Evolutionary conservation across 768 basidiomycete species (phyloP), one percentile per base, ranked within the genome.

Genomic region (Sarcodon sp.): DNA sequence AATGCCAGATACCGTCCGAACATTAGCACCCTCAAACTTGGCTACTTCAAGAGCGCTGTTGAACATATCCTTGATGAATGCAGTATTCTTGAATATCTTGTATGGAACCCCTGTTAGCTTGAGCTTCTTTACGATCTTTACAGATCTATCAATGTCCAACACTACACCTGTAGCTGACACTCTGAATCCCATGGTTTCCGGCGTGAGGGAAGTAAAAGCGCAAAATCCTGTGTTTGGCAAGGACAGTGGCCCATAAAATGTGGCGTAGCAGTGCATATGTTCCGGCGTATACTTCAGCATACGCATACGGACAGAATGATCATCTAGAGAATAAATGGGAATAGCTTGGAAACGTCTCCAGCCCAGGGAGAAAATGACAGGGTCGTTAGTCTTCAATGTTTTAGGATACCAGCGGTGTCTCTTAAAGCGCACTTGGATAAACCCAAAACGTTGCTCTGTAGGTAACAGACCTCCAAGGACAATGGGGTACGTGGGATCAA

Each of bases 211-310:
- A 64, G 92, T 97, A 75, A 99, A 98, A 2, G 94, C 86, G 63
- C 96, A 98, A 67, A 99, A 93, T 33, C 93, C 92, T 0, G 90
- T 96, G 65, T 96, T 96, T 16, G 93, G 94, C 0, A 88, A 69
- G 2, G 90, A 70, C 16, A 90, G 81, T 6, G 96, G 94, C 0
- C 91, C 94, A 59, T 93, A 99, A 65, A 98, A 96, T 2, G 93
- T 96, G 2, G 93, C 94, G 59, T 84, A 94, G 59, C 96, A 99
- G 61, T 99, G 96, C 96, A 94, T 97, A 59, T 99, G 96, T 66
- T 99, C 96, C 0, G 96, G 96, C 0, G 96, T 97, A 62, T 99
- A 99, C 67, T 99, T 99, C 68, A 99, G 85, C 84, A 98, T 87
- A 34, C 96, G 89, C 83, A 97, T 96, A 13, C 96, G 87, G 55